Base-by-base conservation (phyloP, 106 monocot genomes). In the Dactylorhiza incarnata region DNA sequence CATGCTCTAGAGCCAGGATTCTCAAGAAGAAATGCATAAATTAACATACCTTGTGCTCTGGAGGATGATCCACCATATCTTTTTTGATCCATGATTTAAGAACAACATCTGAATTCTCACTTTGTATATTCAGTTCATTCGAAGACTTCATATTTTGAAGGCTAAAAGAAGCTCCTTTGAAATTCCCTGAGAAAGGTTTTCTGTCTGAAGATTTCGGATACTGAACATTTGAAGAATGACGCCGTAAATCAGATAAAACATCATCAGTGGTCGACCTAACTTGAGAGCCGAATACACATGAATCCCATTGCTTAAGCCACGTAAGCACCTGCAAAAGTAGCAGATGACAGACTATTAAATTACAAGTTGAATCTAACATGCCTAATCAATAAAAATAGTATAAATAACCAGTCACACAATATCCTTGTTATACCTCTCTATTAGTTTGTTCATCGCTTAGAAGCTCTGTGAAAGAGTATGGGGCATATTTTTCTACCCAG, bases 401-500 rank as follows among this genome's bases (percentile, higher is more conserved):
- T 17, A 67, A 53, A 52, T 19, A 45, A 15, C 45, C 23, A 68
- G 19, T 49, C 9, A 17, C 47, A 20, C 48, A 72, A 9, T 49
- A 72, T 20, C 15, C 49, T 22, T 12, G 49, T 7, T 72, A 48
- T 79, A 97, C 97, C 89, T 99, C 97, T 37, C 94, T 68, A 78
- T 99, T 99, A 84, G 91, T 99, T 47, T 89, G 91, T 50, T 99
- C 97, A 78, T 99, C 87, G 81, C 97, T 99, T 43, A 99, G 88
- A 74, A 99, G 97, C 73, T 99, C 97, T 7, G 86, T 86, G 65
- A 99, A 99, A 58, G 89, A 99, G 46, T 55, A 89, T 49, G 97
- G 97, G 78, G 97, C 89, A 85, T 99, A 99, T 82, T 99, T 99
- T 63, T 99, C 94, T 9, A 94, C 97, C 97, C 97, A 99, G 77